phyloP scores from a whole-genome alignment of 192 early-diverging fungal species.

The Dissophora ornata region DNA sequence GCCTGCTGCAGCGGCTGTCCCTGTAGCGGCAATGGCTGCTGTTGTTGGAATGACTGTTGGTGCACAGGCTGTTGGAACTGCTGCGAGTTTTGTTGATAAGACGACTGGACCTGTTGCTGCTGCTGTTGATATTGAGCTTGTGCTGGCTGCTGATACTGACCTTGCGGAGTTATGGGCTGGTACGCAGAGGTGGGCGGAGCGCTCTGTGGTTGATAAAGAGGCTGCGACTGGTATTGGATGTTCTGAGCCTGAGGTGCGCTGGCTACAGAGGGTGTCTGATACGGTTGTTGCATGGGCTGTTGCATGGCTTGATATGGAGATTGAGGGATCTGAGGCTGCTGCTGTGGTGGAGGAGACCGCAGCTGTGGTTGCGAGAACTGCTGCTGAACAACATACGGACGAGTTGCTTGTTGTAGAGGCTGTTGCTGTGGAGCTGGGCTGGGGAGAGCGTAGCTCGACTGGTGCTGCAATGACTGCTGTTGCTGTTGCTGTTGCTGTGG shows the following conservation, averaged over 20 bases:
- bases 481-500: constrained; percentile 16
- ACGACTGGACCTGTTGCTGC: constrained; percentile 3
- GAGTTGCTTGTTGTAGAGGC: constrained; percentile 11
- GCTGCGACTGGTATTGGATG: constrained; percentile 31
- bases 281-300: constrained; percentile 10
- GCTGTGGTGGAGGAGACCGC: constrained; percentile 24
- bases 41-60: constrained; percentile 43
- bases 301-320: constrained; percentile 33
- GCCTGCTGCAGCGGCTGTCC: constrained; percentile 7
- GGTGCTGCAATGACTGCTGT: constrained; percentile 19
- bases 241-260: constrained; percentile 4
- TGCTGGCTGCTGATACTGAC: constrained; percentile 18
- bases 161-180: constrained; percentile 8
- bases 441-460: constrained; percentile 23
- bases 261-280: constrained; percentile 23
- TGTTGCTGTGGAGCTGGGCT: constrained; percentile 23
- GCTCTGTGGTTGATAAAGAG: constrained; percentile 25
- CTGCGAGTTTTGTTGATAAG: constrained; percentile 30
- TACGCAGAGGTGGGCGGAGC: not conserved
- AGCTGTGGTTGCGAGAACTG: constrained; percentile 16
- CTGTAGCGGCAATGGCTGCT: constrained; percentile 8
- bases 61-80: constrained; percentile 26
- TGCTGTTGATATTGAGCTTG: constrained; percentile 27
- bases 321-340: constrained; percentile 13
- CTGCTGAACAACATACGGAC: constrained; percentile 24